phyloP scores from a whole-genome alignment of 2,329 filamentous ascomycete species.

The Verticillium albo-atrum region DNA sequence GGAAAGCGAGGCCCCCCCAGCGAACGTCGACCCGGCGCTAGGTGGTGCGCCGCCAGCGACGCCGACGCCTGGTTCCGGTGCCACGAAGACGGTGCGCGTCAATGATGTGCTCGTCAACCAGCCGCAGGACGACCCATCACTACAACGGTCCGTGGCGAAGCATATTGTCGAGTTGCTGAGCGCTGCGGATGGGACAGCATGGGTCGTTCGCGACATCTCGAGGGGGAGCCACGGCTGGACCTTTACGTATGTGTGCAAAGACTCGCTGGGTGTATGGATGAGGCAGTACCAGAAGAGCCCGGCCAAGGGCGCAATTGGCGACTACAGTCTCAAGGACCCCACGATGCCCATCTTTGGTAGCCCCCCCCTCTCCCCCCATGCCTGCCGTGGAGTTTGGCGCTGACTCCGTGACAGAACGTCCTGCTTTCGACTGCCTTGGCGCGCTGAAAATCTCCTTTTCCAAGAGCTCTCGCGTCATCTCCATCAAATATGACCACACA shows the following conservation, averaged over 20 bases:
- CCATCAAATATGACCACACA: conserved; percentile 52
- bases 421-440: conserved; percentile 56
- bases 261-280: conserved; percentile 47
- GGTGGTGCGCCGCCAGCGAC: conserved; percentile 13
- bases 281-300: conserved; percentile 38
- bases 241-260: conserved; percentile 49
- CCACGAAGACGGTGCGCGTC: conserved; percentile 33
- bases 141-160: conserved; percentile 45
- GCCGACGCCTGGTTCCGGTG: neutral
- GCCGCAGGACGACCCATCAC: conserved; percentile 38
- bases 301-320: conserved; percentile 36
- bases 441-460: conserved; percentile 45
- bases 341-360: conserved; percentile 42
- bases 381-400: neutral
- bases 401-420: conserved; percentile 36
- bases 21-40: conserved; percentile 30
- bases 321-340: conserved; percentile 43
- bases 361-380: neutral
- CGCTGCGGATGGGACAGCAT: conserved; percentile 42
- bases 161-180: conserved; percentile 40
- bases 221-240: conserved; percentile 45
- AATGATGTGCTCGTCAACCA: conserved; percentile 45
- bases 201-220: conserved; percentile 41
- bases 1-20: conserved; percentile 26
- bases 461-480: conserved; percentile 39